Evolutionary conservation across 1,139 yeast species (phyloP), one percentile per base, ranked within the genome.

Genomic region (Petasospora rhodanensis): DNA sequence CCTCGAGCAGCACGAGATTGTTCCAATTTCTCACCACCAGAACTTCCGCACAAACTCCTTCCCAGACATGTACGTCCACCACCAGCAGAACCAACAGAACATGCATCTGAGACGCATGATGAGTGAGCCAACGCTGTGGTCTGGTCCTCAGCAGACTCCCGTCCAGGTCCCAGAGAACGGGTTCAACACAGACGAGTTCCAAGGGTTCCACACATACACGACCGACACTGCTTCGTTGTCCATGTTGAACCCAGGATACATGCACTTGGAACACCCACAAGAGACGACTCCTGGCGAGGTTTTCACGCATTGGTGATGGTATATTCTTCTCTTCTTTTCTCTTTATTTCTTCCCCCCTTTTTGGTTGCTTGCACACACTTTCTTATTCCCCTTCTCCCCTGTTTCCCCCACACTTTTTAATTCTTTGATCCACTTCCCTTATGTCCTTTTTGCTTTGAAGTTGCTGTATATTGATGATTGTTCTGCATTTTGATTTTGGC

Each of bases 141-240:
- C 29, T 18, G 11, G 24, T 13, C 43, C 24, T 6, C 33, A 22
- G 2, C 31, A 27, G 10, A 32, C 23, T 17, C 31, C 19, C n/a
- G 12, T 22, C 13, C 29, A 22, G 11, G 18, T 24, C 22, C 9
- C 31, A 10, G 29, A 34, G 5, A 43, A 43, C 25, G 47, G 44
- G 7, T 46, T 35, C 38, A 38, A 42, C 34, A 34, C 43, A 19
- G 50, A 47, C 28, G 47, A 37, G 24, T 40, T 45, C 26, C 41
- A 40, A 26, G 48, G 47, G 12, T 35, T 41, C 30, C 38, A 37
- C 18, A 28, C 34, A 3, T 34, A 34, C 24, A 30, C 39, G 17
- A 32, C 26, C 11, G 33, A 37, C 28, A 28, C 36, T 14, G 36
- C 36, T 14, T 26, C 35, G n/a, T 23, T 31, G 25, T 31, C 41